Evolutionary conservation across 164 flowering plant species (phyloP).

Genomic region (Vitis rupestris): DNA sequence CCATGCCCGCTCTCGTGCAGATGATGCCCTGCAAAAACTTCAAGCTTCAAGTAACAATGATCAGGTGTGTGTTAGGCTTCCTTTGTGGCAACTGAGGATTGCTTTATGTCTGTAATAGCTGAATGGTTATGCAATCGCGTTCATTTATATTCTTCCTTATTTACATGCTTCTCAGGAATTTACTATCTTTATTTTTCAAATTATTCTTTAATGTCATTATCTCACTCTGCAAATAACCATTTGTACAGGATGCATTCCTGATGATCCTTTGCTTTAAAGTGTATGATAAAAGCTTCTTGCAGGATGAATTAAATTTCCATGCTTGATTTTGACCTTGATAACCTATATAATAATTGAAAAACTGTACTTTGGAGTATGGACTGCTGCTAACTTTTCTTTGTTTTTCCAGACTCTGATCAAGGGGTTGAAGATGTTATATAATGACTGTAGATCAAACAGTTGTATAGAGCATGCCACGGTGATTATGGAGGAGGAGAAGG

Average conservation of each 20-base stretch:
- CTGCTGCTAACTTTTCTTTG: not conserved
- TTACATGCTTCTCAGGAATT: not conserved
- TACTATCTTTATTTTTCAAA: no score
- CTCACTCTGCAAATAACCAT: not conserved
- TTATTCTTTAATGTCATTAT: not conserved
- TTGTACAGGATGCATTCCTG: not conserved
- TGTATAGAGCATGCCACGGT: conserved; percentile 95
- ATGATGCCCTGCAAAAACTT: conserved; percentile 53
- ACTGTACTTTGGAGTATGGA: no score
- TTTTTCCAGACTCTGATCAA: conserved; percentile 52
- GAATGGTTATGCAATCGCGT: not conserved
- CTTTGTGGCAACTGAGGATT: not conserved
- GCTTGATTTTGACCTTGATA: not conserved
- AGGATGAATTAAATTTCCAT: not conserved
- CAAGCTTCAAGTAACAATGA: conserved; percentile 30
- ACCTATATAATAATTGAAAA: not conserved
- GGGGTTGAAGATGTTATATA: conserved; percentile 60
- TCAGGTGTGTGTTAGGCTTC: conserved; percentile 41
- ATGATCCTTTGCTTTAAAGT: not conserved
- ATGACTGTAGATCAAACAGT: conserved; percentile 71
- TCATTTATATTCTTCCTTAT: not conserved
- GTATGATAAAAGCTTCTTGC: not conserved
- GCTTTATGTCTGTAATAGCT: not conserved
- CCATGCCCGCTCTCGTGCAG: conserved; percentile 76
- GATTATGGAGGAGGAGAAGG: conserved; percentile 80